Evolutionary conservation across 345 rosid species (phyloP).

Genomic region (Linum lewisii): DNA sequence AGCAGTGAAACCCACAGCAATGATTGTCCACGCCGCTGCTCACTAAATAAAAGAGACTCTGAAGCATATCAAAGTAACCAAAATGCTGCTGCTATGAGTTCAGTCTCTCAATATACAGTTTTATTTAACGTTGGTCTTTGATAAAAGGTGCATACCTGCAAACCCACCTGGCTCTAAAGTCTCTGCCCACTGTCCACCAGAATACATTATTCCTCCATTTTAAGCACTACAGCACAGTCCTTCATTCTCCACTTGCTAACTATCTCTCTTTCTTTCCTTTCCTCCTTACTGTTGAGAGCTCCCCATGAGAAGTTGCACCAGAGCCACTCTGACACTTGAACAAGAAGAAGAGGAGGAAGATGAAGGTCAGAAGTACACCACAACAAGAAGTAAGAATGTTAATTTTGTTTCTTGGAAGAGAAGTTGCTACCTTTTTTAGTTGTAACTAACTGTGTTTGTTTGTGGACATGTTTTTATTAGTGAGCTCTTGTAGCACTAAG

Average conservation of each 20-base stretch:
- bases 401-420: constrained; percentile 21
- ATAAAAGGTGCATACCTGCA: too few relatives aligned
- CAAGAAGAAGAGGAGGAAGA: not conserved
- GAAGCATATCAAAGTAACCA: not conserved
- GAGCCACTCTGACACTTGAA: constrained; percentile 4
- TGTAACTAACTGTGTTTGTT: constrained; percentile 2
- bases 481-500: constrained; percentile 34
- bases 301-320: constrained; percentile 22
- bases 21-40: not conserved
- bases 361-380: not conserved
- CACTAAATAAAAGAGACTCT: not conserved
- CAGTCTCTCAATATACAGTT: not conserved
- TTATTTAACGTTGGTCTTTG: not conserved
- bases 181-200: not conserved
- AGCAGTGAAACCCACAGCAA: not conserved
- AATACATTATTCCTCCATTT: not conserved
- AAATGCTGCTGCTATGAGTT: not conserved
- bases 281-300: constrained; percentile 5
- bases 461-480: constrained; percentile 18
- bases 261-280: constrained; percentile 15
- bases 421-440: not conserved
- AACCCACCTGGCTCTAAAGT: not conserved
- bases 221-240: not conserved
- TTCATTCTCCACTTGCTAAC: constrained; percentile 4
- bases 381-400: constrained; percentile 8